Conservation (phyloP, 139 green algal species). For the Edaphochlamys debaryana region DNA sequence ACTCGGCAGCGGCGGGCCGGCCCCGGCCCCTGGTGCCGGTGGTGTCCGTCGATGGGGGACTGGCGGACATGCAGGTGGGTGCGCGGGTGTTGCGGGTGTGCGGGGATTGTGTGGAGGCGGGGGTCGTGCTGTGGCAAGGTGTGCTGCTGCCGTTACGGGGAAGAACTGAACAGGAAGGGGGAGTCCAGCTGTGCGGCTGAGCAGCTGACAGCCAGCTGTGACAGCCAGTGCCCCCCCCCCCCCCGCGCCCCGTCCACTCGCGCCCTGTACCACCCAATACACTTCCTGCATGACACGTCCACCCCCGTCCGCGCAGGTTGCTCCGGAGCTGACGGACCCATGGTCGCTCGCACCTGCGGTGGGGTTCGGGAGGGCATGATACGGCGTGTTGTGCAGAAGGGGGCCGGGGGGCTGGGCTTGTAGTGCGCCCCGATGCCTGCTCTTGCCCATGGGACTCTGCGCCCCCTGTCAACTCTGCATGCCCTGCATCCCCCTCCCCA, state of each 20-base stretch:
- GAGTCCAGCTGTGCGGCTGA: no score
- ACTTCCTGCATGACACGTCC: no score
- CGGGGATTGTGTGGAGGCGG: not conserved
- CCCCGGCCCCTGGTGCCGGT: constrained; percentile 39
- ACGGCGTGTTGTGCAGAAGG: no score
- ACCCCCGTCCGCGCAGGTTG: not conserved
- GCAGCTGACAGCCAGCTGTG: not conserved
- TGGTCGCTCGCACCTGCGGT: constrained; percentile 2
- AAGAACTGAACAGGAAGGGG: not conserved
- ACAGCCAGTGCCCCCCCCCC: not conserved
- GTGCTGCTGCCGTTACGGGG: not conserved
- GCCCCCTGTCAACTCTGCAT: not conserved
- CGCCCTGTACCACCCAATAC: no score
- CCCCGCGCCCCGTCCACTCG: not conserved
- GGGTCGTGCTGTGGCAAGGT: not conserved
- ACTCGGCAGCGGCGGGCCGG: constrained; percentile 7
- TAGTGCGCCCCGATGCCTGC: no score
- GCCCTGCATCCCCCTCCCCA: not conserved
- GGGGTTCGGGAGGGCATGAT: no score
- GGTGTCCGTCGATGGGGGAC: constrained; percentile 51
- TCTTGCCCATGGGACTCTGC: no score
- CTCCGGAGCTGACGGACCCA: constrained; percentile 8
- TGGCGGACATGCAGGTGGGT: constrained; percentile 60
- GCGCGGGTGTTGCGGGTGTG: not conserved
- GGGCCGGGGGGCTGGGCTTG: no score